Percentiles rank a stretch among this genome's conserved stretches.
phyloP scores from a whole-genome alignment of 2,329 filamentous ascomycete species.

The Penicillium sp. region DNA sequence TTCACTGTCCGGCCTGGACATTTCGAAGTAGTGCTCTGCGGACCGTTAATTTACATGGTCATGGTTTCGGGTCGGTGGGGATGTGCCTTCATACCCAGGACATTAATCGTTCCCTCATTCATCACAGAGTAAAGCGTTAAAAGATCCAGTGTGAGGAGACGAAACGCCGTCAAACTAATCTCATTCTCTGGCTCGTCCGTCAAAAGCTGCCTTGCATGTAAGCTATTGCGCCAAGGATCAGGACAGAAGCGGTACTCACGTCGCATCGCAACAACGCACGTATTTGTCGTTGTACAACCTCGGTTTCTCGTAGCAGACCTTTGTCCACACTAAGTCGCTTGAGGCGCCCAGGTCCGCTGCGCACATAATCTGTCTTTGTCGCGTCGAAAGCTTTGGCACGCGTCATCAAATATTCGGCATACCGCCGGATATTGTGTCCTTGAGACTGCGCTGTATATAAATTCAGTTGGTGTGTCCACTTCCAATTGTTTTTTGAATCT shows the following conservation, averaged over 20 bases:
- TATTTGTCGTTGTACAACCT: constrained; percentile 83
- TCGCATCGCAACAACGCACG: constrained; percentile 81
- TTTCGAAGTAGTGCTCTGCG: constrained; percentile 92
- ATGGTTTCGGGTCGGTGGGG: neutral
- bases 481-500: constrained; percentile 26
- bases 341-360: constrained; percentile 71
- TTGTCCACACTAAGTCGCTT: constrained; percentile 87
- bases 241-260: constrained; percentile 48
- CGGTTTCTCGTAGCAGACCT: constrained; percentile 84
- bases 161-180: constrained; percentile 89
- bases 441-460: constrained; percentile 71
- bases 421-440: constrained; percentile 87
- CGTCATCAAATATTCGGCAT: constrained; percentile 78
- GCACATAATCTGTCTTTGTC: constrained; percentile 85
- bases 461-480: constrained; percentile 32
- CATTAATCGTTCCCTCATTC: constrained; percentile 96
- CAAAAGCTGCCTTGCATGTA: constrained; percentile 58
- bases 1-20: constrained; percentile 91
- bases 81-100: constrained; percentile 61
- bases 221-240: constrained; percentile 53
- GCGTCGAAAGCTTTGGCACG: constrained; percentile 76
- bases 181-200: constrained; percentile 89
- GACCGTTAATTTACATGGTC: constrained; percentile 8
- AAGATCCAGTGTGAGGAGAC: constrained; percentile 82
- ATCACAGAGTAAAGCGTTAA: constrained; percentile 87